phyloP scores from a whole-genome alignment of 73 alveolate genomes.

The Symbiodinium pilosum region DNA sequence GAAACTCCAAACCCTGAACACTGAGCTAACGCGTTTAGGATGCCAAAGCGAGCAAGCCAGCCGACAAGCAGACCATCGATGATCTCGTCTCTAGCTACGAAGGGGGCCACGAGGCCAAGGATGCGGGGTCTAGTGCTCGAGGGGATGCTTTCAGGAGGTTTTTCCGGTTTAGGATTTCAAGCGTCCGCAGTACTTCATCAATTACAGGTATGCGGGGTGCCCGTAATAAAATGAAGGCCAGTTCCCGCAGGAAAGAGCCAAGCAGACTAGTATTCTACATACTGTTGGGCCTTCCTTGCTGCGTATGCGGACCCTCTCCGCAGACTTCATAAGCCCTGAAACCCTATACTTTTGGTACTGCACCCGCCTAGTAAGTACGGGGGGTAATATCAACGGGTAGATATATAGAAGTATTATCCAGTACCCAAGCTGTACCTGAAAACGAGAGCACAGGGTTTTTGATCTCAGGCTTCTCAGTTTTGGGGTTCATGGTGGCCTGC shows the following conservation, averaged over 20 bases:
- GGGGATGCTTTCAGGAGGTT: not conserved
- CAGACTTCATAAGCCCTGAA: not conserved
- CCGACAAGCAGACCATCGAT: slow-evolving; percentile 9
- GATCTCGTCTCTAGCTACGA: slow-evolving; percentile 8
- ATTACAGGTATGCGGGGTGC: too few relatives aligned
- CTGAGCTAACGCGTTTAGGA: not conserved
- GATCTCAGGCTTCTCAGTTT: not conserved
- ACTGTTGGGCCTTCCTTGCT: too few relatives aligned
- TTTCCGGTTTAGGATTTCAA: not conserved
- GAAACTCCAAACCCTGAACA: too few relatives aligned
- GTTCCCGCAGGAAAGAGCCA: too few relatives aligned
- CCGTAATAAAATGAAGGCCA: too few relatives aligned
- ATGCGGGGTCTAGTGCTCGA: too few relatives aligned
- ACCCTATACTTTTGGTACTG: not conserved
- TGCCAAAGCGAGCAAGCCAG: not conserved
- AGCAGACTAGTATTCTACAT: too few relatives aligned
- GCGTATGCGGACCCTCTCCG: not conserved
- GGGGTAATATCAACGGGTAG: too few relatives aligned
- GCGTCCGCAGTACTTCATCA: too few relatives aligned
- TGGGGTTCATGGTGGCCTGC: not conserved
- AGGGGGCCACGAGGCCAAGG: not conserved
- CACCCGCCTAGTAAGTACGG: too few relatives aligned
- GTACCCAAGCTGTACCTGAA: too few relatives aligned
- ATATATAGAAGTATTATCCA: too few relatives aligned
- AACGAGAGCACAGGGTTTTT: not conserved